These are phyloP conservation scores for Prunus yedoensis DNA, from an alignment of 331 rosid genomes.

Conservation along the genomic window DNA sequence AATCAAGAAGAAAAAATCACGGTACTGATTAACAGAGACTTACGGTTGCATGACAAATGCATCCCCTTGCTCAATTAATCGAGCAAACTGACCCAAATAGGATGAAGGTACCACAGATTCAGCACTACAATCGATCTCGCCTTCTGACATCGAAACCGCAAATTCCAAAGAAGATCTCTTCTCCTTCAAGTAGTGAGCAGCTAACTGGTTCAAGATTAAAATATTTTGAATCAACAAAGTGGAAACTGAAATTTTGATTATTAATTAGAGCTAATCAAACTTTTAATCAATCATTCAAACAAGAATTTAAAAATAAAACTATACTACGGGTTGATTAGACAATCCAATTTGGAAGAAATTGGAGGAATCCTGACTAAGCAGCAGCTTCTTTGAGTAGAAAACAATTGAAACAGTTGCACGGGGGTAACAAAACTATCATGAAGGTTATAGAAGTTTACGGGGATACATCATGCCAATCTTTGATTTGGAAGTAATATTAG, in stretches of 20 bases:
- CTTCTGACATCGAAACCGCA: slow-evolving; percentile 66
- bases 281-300: not conserved
- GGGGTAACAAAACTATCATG: not conserved
- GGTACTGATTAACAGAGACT: slow-evolving; percentile 40
- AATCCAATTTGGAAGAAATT: not conserved
- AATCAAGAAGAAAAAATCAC: slow-evolving; percentile 11
- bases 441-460: not conserved
- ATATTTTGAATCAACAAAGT: slow-evolving; percentile 15
- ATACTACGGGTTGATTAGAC: not conserved
- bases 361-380: not conserved
- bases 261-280: not conserved
- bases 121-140: slow-evolving; percentile 49
- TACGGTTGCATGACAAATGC: slow-evolving; percentile 67
- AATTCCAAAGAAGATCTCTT: slow-evolving; percentile 80
- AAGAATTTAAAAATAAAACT: not conserved
- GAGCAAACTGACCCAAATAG: slow-evolving; percentile 84
- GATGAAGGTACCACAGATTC: slow-evolving; percentile 78
- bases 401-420: not conserved
- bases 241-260: not conserved
- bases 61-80: slow-evolving; percentile 74
- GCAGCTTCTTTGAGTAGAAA: slow-evolving; percentile 7
- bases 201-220: slow-evolving; percentile 62
- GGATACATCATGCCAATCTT: not conserved
- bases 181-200: slow-evolving; percentile 84
- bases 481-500: not conserved